Evolutionary conservation across 140 eudicot genomes (phyloP).

Genomic region (Stevia rebaudiana): DNA sequence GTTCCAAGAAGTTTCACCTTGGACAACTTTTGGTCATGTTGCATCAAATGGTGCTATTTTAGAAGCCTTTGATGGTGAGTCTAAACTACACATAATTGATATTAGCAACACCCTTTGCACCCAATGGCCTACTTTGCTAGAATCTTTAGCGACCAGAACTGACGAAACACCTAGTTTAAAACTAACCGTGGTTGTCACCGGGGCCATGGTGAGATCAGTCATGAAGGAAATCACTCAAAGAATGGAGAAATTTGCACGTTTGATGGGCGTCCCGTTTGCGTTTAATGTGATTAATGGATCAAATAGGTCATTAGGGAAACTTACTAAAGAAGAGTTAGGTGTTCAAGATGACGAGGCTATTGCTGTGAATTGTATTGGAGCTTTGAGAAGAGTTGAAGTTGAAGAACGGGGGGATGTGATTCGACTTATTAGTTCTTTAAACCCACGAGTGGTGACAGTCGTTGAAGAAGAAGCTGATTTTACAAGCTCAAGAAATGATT

Average conservation of each 20-base stretch:
- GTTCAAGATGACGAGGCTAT: slow-evolving; percentile 66
- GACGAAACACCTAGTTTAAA: slow-evolving; percentile 72
- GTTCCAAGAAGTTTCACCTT: slow-evolving; percentile 91
- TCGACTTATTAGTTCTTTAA: slow-evolving; percentile 36
- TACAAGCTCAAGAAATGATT: slow-evolving; percentile 45
- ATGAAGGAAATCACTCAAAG: slow-evolving; percentile 72
- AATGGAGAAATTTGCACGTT: slow-evolving; percentile 86
- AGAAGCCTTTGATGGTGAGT: slow-evolving; percentile 82
- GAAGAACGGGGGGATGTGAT: slow-evolving; percentile 48
- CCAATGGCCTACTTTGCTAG: slow-evolving; percentile 94
- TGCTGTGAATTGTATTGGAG: slow-evolving; percentile 62
- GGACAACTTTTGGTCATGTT: slow-evolving; percentile 97
- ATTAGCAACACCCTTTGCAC: slow-evolving; percentile 86
- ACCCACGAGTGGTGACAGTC: slow-evolving; percentile 65
- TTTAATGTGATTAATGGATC: slow-evolving; percentile 50
- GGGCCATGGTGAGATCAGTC: slow-evolving; percentile 36
- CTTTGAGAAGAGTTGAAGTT: slow-evolving; percentile 45
- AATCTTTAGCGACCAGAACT: slow-evolving; percentile 69
- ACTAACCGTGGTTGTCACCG: slow-evolving; percentile 63
- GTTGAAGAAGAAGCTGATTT: slow-evolving; percentile 94
- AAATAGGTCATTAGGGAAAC: slow-evolving; percentile 35
- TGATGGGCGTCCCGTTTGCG: slow-evolving; percentile 92
- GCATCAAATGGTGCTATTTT: slow-evolving; percentile 88
- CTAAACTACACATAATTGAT: slow-evolving; percentile 73
- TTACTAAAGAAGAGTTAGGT: slow-evolving; percentile 43